phyloP scores from a whole-genome alignment of 163 green algal genomes.

The Chlorella variabilis region DNA sequence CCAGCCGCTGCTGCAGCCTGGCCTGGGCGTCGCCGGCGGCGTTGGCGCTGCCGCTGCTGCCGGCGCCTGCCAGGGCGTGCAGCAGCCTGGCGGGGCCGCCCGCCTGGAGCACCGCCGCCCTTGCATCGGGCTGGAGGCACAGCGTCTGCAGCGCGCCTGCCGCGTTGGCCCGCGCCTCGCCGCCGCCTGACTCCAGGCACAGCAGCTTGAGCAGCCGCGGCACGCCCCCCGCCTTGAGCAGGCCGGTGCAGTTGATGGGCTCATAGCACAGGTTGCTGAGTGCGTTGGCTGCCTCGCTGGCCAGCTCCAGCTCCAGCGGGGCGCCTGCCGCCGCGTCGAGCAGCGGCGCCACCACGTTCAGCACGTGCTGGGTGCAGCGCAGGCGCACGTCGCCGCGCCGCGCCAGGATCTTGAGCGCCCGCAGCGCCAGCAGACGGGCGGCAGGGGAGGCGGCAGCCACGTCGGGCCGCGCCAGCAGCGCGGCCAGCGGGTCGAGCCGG shows the following conservation, averaged over 20 bases:
- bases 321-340: not conserved
- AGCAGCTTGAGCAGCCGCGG: constrained; percentile 60
- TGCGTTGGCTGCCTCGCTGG: constrained; percentile 72
- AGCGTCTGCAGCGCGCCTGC: constrained; percentile 78
- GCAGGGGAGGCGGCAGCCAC: not conserved
- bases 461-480: constrained; percentile 32
- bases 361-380: constrained; percentile 28
- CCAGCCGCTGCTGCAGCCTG: constrained; percentile 64
- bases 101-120: not conserved
- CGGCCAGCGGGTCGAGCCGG: constrained; percentile 32
- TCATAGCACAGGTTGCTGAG: constrained; percentile 81
- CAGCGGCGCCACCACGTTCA: constrained; percentile 24
- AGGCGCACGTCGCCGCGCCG: constrained; percentile 56
- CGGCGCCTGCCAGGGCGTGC: not conserved
- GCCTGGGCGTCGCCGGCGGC: not conserved
- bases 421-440: constrained; percentile 8
- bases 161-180: constrained; percentile 64
- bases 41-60: not conserved
- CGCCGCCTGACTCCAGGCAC: constrained; percentile 20
- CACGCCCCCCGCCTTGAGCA: constrained; percentile 54
- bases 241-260: constrained; percentile 55
- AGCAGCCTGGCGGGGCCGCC: constrained; percentile 5
- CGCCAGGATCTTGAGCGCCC: constrained; percentile 63
- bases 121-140: constrained; percentile 60
- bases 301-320: constrained; percentile 9